These are phyloP conservation scores for Strobilomyces echinocephalus DNA, from an alignment of 768 basidiomycete genomes.

Conservation along the genomic window DNA sequence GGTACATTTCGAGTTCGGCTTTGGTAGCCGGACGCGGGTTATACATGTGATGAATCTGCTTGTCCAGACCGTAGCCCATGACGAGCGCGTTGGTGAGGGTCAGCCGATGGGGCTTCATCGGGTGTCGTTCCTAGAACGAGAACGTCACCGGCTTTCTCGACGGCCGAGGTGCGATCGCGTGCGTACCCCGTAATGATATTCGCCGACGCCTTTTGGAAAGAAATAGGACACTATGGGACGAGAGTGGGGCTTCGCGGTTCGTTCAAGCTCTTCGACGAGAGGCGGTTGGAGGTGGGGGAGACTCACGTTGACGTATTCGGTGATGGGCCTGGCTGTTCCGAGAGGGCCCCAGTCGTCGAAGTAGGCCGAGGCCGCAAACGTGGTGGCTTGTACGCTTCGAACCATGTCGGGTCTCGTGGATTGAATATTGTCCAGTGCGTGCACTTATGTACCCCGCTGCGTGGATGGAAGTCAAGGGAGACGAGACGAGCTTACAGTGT, in stretches of 20 bases:
- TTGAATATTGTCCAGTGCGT: too few relatives aligned
- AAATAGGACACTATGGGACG: constrained; percentile 94
- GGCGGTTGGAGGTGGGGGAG: neutral
- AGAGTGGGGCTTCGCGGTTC: constrained; percentile 25
- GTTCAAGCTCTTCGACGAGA: constrained; percentile 10
- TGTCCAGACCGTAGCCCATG: constrained; percentile 93
- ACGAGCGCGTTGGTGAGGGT: constrained; percentile 95
- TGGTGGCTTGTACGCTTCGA: constrained; percentile 37
- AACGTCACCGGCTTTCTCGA: constrained; percentile 1
- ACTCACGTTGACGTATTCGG: constrained; percentile 73
- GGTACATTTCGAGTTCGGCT: constrained; percentile 85
- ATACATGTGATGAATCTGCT: constrained; percentile 89
- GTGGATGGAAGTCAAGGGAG: too few relatives aligned
- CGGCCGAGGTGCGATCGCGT: neutral
- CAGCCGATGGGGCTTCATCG: constrained; percentile 97
- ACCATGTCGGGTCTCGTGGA: too few relatives aligned
- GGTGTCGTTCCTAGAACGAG: constrained; percentile 78
- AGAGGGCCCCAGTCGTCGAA: constrained; percentile 70
- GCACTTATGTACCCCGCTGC: too few relatives aligned
- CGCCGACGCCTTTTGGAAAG: constrained; percentile 89
- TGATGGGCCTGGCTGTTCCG: constrained; percentile 73
- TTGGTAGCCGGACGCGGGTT: constrained; percentile 85
- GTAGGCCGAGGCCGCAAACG: constrained; percentile 71
- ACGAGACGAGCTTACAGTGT: constrained; percentile 15
- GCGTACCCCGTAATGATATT: constrained; percentile 93